These are phyloP conservation scores for Fistulifera pelliculosa DNA, from an alignment of 108 stramenopile species.

Conservation along the genomic window DNA sequence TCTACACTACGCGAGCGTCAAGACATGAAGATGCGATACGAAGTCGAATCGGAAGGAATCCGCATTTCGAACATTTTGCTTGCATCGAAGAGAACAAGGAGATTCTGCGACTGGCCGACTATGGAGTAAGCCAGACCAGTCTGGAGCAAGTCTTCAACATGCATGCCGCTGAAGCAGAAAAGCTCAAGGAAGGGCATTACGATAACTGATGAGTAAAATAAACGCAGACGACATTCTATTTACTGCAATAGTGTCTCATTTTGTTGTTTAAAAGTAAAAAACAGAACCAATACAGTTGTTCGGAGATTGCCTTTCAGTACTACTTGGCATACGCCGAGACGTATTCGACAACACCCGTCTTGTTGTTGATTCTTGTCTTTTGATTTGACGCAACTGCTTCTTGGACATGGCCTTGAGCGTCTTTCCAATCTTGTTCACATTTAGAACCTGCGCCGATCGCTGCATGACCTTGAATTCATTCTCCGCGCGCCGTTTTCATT, in stretches of 20 bases:
- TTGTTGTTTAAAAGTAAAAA: too few relatives aligned
- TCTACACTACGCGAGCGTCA: conserved; percentile 68
- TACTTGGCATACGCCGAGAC: conserved; percentile 80
- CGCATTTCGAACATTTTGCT: conserved; percentile 56
- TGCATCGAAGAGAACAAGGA: conserved; percentile 63
- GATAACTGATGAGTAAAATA: conserved; percentile 4
- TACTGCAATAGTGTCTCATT: too few relatives aligned
- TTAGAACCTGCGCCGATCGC: conserved; percentile 47
- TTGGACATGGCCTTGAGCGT: conserved; percentile 93
- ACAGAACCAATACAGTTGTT: too few relatives aligned
- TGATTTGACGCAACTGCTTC: conserved; percentile 91
- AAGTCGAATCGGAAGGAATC: conserved; percentile 48
- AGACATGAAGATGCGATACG: conserved; percentile 63
- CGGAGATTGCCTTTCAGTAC: too few relatives aligned
- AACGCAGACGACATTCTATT: too few relatives aligned
- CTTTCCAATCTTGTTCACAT: conserved; percentile 40
- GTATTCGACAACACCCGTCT: conserved; percentile 88
- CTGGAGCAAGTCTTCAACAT: conserved; percentile 80
- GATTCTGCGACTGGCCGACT: conserved; percentile 47
- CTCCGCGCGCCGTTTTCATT: conserved; percentile 73
- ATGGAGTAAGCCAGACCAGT: conserved; percentile 65
- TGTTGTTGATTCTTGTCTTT: conserved; percentile 89
- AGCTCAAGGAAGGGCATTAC: conserved; percentile 23
- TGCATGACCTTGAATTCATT: conserved; percentile 72
- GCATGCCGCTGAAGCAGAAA: conserved; percentile 65